Conservation (phyloP, 140 eudicot genomes). For the Erigeron philadelphicus region DNA sequence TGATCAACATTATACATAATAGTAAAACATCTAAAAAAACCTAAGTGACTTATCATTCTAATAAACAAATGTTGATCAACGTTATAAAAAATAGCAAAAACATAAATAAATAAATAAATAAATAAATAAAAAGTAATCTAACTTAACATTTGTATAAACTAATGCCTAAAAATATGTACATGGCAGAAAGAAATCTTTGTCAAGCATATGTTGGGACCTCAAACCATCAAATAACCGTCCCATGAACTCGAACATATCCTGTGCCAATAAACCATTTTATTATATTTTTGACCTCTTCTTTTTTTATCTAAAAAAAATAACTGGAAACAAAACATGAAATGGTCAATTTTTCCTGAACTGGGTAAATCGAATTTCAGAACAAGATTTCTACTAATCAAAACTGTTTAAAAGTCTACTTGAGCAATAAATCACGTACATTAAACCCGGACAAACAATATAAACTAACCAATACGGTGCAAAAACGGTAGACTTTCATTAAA, state of each 20-base stretch:
- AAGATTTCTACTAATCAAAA: too few species aligned
- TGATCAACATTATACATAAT: too few species aligned
- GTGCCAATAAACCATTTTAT: neutral
- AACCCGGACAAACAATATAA: neutral
- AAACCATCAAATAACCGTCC: conserved; percentile 13
- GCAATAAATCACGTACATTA: neutral
- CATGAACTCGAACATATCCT: conserved; percentile 11
- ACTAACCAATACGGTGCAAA: neutral
- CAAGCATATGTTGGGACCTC: neutral
- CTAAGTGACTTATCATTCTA: too few species aligned
- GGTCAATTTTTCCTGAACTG: too few species aligned
- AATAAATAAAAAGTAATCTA: too few species aligned
- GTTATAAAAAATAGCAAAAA: too few species aligned
- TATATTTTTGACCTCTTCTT: neutral
- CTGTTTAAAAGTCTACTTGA: neutral
- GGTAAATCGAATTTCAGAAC: too few species aligned
- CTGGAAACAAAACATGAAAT: neutral
- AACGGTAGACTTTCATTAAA: neutral
- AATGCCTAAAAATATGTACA: too few species aligned
- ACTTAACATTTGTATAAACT: too few species aligned
- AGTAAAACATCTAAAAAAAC: too few species aligned
- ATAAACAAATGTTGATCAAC: too few species aligned
- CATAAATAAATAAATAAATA: too few species aligned
- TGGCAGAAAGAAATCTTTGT: neutral
- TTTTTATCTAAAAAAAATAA: neutral